A percentile compares a stretch with the other conserved stretches of the same genome.
Conservation (phyloP, 768 basidiomycete genomes). For the Lanmaoa pseudosensibilis region DNA sequence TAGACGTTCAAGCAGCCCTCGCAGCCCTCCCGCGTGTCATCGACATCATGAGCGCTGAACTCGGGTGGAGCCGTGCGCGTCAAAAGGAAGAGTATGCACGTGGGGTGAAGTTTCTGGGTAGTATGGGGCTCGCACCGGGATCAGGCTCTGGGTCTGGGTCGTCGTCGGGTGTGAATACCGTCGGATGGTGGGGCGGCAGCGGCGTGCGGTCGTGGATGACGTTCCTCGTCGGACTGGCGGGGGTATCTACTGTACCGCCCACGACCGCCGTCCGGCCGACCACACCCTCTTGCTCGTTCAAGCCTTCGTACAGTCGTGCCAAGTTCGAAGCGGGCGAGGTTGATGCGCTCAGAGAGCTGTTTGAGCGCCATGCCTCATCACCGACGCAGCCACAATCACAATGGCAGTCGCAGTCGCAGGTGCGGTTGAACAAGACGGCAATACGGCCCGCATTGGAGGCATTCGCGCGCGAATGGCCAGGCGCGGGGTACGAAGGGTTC, state of each 20-base stretch:
- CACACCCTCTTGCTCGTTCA: conserved; percentile 6
- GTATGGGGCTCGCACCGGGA: conserved; percentile 78
- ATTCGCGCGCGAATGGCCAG: conserved; percentile 37
- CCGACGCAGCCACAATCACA: too few relatives aligned
- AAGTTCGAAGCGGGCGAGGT: conserved; percentile 55
- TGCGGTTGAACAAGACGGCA: conserved; percentile 37
- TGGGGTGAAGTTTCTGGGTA: conserved; percentile 67
- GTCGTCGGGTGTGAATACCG: background rate
- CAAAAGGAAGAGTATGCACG: conserved; percentile 57
- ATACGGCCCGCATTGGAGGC: conserved; percentile 45
- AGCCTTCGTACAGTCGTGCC: conserved; percentile 44
- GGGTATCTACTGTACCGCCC: background rate
- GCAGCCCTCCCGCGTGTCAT: conserved; percentile 84
- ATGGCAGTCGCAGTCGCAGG: too few relatives aligned
- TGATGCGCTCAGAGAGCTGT: conserved; percentile 41
- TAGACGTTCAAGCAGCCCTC: conserved; percentile 84
- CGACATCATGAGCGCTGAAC: conserved; percentile 87
- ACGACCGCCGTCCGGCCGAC: background rate
- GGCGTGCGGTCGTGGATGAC: conserved; percentile 14
- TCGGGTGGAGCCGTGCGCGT: conserved; percentile 68
- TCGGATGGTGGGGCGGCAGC: background rate
- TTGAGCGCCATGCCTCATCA: conserved; percentile 18
- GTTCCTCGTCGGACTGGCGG: conserved; percentile 26
- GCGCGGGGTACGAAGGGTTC: conserved; percentile 57
- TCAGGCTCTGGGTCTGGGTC: background rate